A percentile compares a stretch with the other conserved stretches of the same genome.
phyloP scores from a whole-genome alignment of 768 basidiomycete species.

The Suillus hirtellus region DNA sequence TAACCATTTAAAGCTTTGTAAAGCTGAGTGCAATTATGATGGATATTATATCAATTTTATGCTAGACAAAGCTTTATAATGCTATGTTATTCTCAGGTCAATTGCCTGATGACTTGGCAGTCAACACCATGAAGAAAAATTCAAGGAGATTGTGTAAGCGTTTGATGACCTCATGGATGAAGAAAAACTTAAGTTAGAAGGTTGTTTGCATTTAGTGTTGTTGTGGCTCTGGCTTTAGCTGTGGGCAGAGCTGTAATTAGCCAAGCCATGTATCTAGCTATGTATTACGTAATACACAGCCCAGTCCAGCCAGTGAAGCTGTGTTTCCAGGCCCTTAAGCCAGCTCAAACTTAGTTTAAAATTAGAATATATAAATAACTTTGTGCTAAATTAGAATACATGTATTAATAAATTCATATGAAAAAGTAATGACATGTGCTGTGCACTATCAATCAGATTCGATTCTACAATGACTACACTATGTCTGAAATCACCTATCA shows the following conservation, averaged over 20 bases:
- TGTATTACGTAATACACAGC: not conserved
- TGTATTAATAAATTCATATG: not conserved
- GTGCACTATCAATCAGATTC: not conserved
- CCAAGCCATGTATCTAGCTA: not conserved
- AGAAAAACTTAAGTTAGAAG: too few species aligned
- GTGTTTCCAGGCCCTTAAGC: not conserved
- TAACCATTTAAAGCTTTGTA: too few species aligned
- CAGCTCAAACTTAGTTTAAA: not conserved
- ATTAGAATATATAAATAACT: not conserved
- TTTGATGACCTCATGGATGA: too few species aligned
- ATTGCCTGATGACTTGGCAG: too few species aligned
- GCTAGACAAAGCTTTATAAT: too few species aligned
- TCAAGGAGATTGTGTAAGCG: too few species aligned
- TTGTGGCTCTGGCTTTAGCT: not conserved
- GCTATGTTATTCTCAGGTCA: too few species aligned
- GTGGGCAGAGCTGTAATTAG: not conserved
- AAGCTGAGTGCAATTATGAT: too few species aligned
- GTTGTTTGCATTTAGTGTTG: not conserved
- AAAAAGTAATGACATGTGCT: not conserved
- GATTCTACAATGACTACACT: not conserved
- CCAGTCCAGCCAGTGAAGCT: not conserved
- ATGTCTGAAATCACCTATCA: not conserved
- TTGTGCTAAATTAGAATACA: not conserved
- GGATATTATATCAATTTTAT: too few species aligned
- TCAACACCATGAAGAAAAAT: too few species aligned